Evolutionary conservation across 2,329 filamentous ascomycete genomes (phyloP).

Genomic region (Xylaria polymorpha): DNA sequence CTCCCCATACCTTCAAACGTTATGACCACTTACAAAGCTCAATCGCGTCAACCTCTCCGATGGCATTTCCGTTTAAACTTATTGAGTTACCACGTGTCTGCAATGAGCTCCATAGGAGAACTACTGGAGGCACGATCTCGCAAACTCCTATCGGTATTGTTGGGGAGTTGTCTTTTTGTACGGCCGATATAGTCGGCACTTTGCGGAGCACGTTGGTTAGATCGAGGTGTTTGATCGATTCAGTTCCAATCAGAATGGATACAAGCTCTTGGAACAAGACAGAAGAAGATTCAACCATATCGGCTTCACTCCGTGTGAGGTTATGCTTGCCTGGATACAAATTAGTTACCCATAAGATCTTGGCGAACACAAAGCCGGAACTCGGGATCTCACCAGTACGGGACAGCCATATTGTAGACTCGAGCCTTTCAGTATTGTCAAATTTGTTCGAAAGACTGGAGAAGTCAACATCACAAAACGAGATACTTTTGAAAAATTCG

Average conservation of each 20-base stretch:
- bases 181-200: slow-evolving; percentile 39
- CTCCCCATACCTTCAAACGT: background rate
- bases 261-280: slow-evolving; percentile 68
- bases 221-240: slow-evolving; percentile 66
- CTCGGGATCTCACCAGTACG: slow-evolving; percentile 58
- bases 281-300: slow-evolving; percentile 61
- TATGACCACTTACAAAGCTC: slow-evolving; percentile 57
- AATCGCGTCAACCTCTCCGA: slow-evolving; percentile 60
- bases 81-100: slow-evolving; percentile 64
- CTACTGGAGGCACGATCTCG: slow-evolving; percentile 61
- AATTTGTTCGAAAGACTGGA: slow-evolving; percentile 54
- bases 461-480: slow-evolving; percentile 64
- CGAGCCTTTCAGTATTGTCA: slow-evolving; percentile 59
- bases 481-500: slow-evolving; percentile 69
- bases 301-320: slow-evolving; percentile 60
- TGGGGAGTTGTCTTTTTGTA: slow-evolving; percentile 31
- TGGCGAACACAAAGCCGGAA: background rate
- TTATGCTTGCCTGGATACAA: slow-evolving; percentile 51
- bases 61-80: slow-evolving; percentile 61
- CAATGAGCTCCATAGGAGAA: slow-evolving; percentile 61
- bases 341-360: slow-evolving; percentile 39
- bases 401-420: slow-evolving; percentile 63
- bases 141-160: slow-evolving; percentile 39
- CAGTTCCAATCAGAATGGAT: slow-evolving; percentile 65
- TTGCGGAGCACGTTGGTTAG: slow-evolving; percentile 57